phyloP scores from a whole-genome alignment of 2,329 filamentous ascomycete species.

The Shiraia bambusicola region DNA sequence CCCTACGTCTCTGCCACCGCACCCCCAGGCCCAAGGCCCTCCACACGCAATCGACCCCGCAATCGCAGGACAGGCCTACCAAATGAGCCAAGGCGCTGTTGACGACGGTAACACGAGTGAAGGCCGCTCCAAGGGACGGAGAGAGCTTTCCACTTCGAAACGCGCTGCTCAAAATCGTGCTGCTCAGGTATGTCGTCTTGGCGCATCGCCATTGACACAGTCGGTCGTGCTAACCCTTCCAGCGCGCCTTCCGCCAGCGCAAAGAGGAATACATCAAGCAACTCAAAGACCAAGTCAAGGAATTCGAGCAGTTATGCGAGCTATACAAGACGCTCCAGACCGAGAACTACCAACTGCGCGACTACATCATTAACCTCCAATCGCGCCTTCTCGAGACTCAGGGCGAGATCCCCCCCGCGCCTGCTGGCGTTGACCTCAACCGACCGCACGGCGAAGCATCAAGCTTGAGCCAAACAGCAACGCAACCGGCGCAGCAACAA shows the following conservation, averaged over 20 bases:
- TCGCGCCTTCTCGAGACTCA: constrained; percentile 79
- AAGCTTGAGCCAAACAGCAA: constrained; percentile 22
- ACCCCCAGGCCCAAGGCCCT: constrained; percentile 45
- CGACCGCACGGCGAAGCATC: constrained; percentile 49
- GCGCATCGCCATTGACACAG: constrained; percentile 6
- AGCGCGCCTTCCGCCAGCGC: constrained; percentile 95
- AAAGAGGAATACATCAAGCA: constrained; percentile 99
- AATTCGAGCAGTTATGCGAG: constrained; percentile 73
- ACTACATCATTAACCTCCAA: constrained; percentile 91
- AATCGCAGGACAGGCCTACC: constrained; percentile 54
- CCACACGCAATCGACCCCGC: constrained; percentile 61
- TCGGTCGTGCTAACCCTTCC: constrained; percentile 23
- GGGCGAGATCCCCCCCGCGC: constrained; percentile 81
- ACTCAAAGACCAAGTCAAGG: constrained; percentile 88
- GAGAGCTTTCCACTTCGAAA: constrained; percentile 93
- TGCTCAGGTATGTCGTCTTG: constrained; percentile 69
- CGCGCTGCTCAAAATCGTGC: constrained; percentile 94
- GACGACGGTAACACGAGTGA: constrained; percentile 48
- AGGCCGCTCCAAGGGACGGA: constrained; percentile 65
- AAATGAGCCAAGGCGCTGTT: constrained; percentile 51
- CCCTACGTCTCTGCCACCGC: constrained; percentile 38
- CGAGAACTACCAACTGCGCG: constrained; percentile 87
- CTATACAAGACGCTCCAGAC: constrained; percentile 77
- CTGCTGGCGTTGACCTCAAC: constrained; percentile 73
- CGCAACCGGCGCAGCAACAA: constrained; percentile 19